Evolutionary conservation across 2,329 filamentous ascomycete species (phyloP).

Genomic region (Paecilomyces variotii): DNA sequence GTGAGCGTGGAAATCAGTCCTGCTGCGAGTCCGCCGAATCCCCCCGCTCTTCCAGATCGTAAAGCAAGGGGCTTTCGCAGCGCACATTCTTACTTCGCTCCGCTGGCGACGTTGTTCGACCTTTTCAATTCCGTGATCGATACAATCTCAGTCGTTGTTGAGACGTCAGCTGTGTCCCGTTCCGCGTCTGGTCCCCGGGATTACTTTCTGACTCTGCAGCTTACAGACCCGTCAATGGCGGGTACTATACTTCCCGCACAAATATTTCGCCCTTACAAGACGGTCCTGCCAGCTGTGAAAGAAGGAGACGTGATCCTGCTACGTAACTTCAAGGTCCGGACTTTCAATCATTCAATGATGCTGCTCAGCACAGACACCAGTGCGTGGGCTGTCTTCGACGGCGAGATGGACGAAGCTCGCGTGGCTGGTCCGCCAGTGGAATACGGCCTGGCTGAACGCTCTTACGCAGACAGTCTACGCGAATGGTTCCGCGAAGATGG

Average conservation of each 20-base stretch:
- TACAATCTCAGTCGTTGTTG: slow-evolving; percentile 34
- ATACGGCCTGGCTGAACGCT: slow-evolving; percentile 28
- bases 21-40: neutral
- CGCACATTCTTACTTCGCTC: slow-evolving; percentile 35
- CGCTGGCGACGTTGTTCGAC: slow-evolving; percentile 35
- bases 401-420: slow-evolving; percentile 17
- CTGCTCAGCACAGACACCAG: slow-evolving; percentile 36
- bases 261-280: slow-evolving; percentile 34
- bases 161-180: slow-evolving; percentile 21
- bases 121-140: slow-evolving; percentile 34
- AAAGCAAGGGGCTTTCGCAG: slow-evolving; percentile 31
- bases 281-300: slow-evolving; percentile 27
- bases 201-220: slow-evolving; percentile 31
- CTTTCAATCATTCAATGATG: slow-evolving; percentile 29
- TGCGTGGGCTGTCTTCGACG: slow-evolving; percentile 40
- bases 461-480: slow-evolving; percentile 25
- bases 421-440: slow-evolving; percentile 34
- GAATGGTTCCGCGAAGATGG: slow-evolving; percentile 35
- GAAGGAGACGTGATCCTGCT: slow-evolving; percentile 38
- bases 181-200: slow-evolving; percentile 32
- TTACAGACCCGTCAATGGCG: slow-evolving; percentile 38
- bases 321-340: slow-evolving; percentile 39
- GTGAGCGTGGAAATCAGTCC: neutral
- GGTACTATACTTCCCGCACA: slow-evolving; percentile 31
- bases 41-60: slow-evolving; percentile 11